These are phyloP conservation scores for Yueomyces sp. DNA, from an alignment of 805 yeast genomes.

Conservation along the genomic window DNA sequence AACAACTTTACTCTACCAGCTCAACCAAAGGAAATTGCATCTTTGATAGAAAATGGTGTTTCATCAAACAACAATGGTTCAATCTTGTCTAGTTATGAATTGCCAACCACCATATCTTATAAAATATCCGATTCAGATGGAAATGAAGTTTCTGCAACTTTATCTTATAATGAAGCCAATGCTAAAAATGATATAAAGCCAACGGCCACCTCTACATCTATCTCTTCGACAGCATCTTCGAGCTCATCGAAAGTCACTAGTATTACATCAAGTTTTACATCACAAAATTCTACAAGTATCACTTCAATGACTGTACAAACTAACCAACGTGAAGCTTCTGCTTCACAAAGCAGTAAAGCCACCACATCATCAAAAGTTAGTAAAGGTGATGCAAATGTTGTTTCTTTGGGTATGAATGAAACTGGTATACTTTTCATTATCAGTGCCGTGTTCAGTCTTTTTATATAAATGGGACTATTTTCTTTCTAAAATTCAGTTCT, in stretches of 20 bases:
- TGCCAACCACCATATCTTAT: conserved; percentile 28
- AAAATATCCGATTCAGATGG: conserved; percentile 27
- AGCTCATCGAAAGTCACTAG: conserved; percentile 11
- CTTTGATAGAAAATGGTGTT: conserved; percentile 36
- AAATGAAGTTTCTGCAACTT: conserved; percentile 24
- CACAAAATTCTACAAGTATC: conserved; percentile 5
- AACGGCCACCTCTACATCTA: conserved; percentile 5
- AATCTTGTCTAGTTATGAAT: conserved; percentile 27
- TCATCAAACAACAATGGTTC: conserved; percentile 32
- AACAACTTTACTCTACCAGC: conserved; percentile 33
- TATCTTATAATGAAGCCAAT: conserved; percentile 26
- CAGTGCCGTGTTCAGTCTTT: too few species aligned
- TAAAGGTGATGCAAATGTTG: neutral
- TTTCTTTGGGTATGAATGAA: too few species aligned
- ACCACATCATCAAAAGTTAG: neutral
- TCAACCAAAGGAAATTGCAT: conserved; percentile 31
- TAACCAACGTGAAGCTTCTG: conserved; percentile 1
- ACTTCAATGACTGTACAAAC: conserved; percentile 4
- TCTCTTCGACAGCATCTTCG: conserved; percentile 8
- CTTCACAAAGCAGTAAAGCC: conserved; percentile 1
- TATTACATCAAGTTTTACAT: conserved; percentile 4
- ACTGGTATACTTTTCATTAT: too few species aligned
- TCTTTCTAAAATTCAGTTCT: too few species aligned
- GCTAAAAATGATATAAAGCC: conserved; percentile 24
- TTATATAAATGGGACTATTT: too few species aligned